Conservation (phyloP, 345 rosid genomes). For the Mangifera indica region DNA sequence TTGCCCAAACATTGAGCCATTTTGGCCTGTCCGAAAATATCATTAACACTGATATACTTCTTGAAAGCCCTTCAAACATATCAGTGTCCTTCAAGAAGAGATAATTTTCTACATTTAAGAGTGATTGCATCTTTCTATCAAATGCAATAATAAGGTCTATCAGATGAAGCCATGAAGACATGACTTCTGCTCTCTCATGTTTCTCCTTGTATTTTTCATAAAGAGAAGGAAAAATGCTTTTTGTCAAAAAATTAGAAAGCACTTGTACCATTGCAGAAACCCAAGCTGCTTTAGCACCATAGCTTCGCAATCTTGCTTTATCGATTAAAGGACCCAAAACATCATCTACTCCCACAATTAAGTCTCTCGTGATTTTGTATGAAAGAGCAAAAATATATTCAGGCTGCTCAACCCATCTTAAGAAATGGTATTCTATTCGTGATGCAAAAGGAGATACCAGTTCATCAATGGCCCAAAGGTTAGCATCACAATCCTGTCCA, state of each 20-base stretch:
- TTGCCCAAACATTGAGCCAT: constrained; percentile 82
- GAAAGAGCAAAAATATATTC: constrained; percentile 71
- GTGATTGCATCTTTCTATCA: constrained; percentile 58
- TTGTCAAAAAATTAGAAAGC: constrained; percentile 59
- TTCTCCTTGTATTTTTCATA: constrained; percentile 46
- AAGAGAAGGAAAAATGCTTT: constrained; percentile 46
- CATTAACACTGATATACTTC: constrained; percentile 45
- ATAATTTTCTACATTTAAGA: constrained; percentile 48
- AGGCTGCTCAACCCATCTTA: constrained; percentile 67
- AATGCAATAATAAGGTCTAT: constrained; percentile 68
- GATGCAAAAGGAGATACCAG: constrained; percentile 67
- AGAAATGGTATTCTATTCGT: constrained; percentile 73
- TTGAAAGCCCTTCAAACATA: constrained; percentile 28
- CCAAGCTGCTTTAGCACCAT: constrained; percentile 83
- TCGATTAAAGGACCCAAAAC: constrained; percentile 82
- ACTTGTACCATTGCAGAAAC: constrained; percentile 71
- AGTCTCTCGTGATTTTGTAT: constrained; percentile 58
- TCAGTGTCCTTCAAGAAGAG: constrained; percentile 41
- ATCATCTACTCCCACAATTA: constrained; percentile 61
- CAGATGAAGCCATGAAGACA: constrained; percentile 66
- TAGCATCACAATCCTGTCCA: constrained; percentile 19
- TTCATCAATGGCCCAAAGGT: constrained; percentile 74
- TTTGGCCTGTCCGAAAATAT: constrained; percentile 57
- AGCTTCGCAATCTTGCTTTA: constrained; percentile 53
- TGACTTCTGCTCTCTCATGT: constrained; percentile 45